Evolutionary conservation across 1,139 yeast genomes (phyloP), one percentile per base, ranked within the genome.

Genomic region (Suhomyces coccinellae): DNA sequence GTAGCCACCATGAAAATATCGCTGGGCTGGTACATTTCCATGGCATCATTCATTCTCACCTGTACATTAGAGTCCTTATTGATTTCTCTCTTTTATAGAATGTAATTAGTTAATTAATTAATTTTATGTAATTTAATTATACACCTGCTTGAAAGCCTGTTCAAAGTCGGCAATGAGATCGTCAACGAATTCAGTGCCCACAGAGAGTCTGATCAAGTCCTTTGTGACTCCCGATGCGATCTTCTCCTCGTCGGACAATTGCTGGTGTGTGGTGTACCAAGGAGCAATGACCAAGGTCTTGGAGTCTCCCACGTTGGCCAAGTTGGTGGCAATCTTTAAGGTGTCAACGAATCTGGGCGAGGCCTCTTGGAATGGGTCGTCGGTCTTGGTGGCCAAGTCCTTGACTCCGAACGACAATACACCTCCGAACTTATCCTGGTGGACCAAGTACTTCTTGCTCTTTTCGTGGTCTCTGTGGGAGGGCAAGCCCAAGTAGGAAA

Each of bases 261-360:
- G 98, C 65, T 89, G 89, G 68, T 93, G 99, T 20, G 98, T 93
- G 42, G 98, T 93, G 70, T 80, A 89, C 75, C 84, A 90, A 53
- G 98, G 99, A 49, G 97, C 91, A 67, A 93, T 91, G 46, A 91
- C 95, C 63, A 93, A 79, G 36, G 98, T 88, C 75, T 91, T 93
- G 43, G 91, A 82, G 63, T 93, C 99, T 63, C 99, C 98, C 48
- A 93, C 97, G 61, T 93, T 93, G 47, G 99, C 98, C 65, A 93
- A 80, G 73, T 90, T 88, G 31, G 96, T 84, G 47, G 96, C 95
- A 47, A 93, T 71, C 67, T 88, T 79, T 66, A 93, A 80, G 54
- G 69, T 71, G 66, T 90, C 97, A 49, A 88, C 97, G 51, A 90
- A 87, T 57, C 74, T 77, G 41, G 91, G 91, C 56, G 95, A 89